These are phyloP conservation scores for Astrothelium macrocarpum DNA, from an alignment of 495 filamentous ascomycete genomes.

Conservation along the genomic window DNA sequence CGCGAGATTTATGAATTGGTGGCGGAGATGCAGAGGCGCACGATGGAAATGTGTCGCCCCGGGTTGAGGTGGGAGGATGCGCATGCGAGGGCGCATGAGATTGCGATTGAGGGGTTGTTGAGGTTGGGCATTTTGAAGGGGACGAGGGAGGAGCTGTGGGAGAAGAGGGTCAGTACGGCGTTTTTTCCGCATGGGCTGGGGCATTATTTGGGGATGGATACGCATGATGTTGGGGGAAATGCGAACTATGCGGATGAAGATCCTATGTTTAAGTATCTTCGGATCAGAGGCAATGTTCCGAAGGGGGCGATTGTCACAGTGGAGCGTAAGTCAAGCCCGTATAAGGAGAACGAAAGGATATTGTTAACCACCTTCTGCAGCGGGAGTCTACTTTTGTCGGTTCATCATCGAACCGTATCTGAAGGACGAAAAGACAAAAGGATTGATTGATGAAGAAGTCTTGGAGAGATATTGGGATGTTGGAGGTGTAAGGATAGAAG, in stretches of 20 bases:
- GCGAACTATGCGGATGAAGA: conserved; percentile 78
- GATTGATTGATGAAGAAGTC: conserved; percentile 64
- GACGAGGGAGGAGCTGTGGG: conserved; percentile 58
- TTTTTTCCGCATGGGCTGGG: conserved; percentile 92
- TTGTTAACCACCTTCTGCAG: no score
- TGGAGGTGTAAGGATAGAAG: conserved; percentile 73
- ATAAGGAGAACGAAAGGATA: no score
- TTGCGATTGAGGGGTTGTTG: conserved; percentile 73
- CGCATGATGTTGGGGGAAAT: conserved; percentile 83
- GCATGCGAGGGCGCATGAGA: conserved; percentile 64
- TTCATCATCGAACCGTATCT: conserved; percentile 85
- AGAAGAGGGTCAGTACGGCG: conserved; percentile 63
- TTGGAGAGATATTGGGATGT: conserved; percentile 81
- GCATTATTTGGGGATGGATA: conserved; percentile 91
- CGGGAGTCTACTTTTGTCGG: conserved; percentile 86
- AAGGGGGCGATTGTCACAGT: conserved; percentile 77
- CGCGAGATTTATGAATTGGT: conserved; percentile 78
- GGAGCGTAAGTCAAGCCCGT: no score
- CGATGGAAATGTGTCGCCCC: conserved; percentile 62
- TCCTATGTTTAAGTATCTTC: conserved; percentile 72
- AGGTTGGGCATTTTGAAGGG: conserved; percentile 66
- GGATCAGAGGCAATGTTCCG: conserved; percentile 67
- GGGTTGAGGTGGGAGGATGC: conserved; percentile 80
- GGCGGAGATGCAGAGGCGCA: conserved; percentile 70
- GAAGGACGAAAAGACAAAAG: conserved; percentile 54